phyloP scores from a whole-genome alignment of 495 filamentous ascomycete genomes.

The Penicillium argentinense region DNA sequence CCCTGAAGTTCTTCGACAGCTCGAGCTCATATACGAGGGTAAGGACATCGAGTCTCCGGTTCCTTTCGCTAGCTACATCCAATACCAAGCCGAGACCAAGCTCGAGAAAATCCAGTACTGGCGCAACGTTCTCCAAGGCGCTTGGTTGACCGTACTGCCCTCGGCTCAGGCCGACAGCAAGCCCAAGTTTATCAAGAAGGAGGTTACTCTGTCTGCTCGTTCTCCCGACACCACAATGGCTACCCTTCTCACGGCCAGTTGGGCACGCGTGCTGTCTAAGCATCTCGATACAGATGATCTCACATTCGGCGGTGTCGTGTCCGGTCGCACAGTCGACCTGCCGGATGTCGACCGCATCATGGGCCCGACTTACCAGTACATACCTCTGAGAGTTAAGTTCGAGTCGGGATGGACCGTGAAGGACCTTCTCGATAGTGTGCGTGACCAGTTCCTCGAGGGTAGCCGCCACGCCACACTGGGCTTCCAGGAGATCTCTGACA shows the following conservation, averaged over 20 bases:
- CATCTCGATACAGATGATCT: slow-evolving; percentile 47
- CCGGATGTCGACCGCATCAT: slow-evolving; percentile 39
- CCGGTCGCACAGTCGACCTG: slow-evolving; percentile 42
- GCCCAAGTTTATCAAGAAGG: slow-evolving; percentile 32
- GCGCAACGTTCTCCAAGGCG: slow-evolving; percentile 49
- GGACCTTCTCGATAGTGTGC: slow-evolving; percentile 25
- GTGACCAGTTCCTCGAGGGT: slow-evolving; percentile 18
- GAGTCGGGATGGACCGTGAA: slow-evolving; percentile 19
- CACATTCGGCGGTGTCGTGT: slow-evolving; percentile 57
- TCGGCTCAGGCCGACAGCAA: slow-evolving; percentile 32
- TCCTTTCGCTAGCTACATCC: slow-evolving; percentile 46
- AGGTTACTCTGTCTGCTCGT: slow-evolving; percentile 13
- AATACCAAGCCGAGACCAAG: slow-evolving; percentile 6
- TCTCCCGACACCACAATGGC: slow-evolving; percentile 50
- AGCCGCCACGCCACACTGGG: slow-evolving; percentile 21
- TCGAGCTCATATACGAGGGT: slow-evolving; percentile 36
- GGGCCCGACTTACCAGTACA: slow-evolving; percentile 34
- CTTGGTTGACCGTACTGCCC: slow-evolving; percentile 44
- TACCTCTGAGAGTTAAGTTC: slow-evolving; percentile 28
- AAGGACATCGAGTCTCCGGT: not conserved
- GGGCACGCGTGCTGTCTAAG: slow-evolving; percentile 55
- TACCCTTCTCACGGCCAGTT: slow-evolving; percentile 56
- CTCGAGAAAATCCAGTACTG: slow-evolving; percentile 36
- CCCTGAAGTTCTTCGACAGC: slow-evolving; percentile 49
- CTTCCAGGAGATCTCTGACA: slow-evolving; percentile 20